Conservation (phyloP, 2,329 filamentous ascomycete genomes). For the Myriosclerotinia scirpicola region DNA sequence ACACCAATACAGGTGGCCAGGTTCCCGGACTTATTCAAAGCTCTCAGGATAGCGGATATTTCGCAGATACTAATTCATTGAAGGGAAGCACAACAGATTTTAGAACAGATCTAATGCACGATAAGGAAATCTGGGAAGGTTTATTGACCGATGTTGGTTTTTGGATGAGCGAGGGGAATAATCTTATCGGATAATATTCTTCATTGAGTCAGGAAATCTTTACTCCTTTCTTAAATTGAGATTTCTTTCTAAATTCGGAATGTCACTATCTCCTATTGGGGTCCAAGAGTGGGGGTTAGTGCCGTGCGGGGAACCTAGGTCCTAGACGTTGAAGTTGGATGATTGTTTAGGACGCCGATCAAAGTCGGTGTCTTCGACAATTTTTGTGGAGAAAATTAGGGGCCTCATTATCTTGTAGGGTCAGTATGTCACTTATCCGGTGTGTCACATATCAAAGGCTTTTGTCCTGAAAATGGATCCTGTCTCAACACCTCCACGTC, state of each 20-base stretch:
- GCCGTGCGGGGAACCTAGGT: neutral
- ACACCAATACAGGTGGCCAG: neutral
- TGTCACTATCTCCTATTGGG: conserved; percentile 5
- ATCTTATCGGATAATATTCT: conserved; percentile 24
- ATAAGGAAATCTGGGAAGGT: conserved; percentile 38
- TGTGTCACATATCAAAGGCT: no score
- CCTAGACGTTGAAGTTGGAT: neutral
- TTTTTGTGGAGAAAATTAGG: no score
- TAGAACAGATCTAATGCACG: conserved; percentile 24
- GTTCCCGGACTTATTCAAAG: neutral
- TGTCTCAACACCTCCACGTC: no score
- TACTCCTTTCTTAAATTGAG: neutral
- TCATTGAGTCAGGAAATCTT: neutral
- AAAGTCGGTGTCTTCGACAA: neutral
- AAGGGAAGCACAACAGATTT: conserved; percentile 4
- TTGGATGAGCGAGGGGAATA: conserved; percentile 36
- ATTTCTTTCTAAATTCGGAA: neutral
- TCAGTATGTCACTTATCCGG: no score
- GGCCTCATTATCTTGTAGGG: no score
- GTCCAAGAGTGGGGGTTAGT: conserved; percentile 10
- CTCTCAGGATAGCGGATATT: neutral
- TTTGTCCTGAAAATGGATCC: no score
- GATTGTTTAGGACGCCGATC: conserved; percentile 12
- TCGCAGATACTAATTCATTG: neutral
- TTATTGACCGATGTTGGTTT: conserved; percentile 40